phyloP scores from a whole-genome alignment of 2,329 filamentous ascomycete genomes.

The Fusarium liriodendri region DNA sequence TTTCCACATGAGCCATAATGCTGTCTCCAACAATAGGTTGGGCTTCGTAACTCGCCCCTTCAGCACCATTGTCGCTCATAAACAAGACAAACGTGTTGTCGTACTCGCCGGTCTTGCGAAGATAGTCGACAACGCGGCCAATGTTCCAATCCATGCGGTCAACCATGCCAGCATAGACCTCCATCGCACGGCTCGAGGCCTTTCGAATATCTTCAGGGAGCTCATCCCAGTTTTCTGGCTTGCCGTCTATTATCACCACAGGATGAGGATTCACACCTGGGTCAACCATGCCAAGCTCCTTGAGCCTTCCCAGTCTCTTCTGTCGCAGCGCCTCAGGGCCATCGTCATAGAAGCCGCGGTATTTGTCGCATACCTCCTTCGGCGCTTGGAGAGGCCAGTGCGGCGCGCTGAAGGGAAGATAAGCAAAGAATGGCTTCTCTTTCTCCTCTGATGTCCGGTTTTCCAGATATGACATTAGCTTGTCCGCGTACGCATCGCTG shows the following conservation, averaged over 20 bases:
- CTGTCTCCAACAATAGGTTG: not conserved
- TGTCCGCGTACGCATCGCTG: not conserved
- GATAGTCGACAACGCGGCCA: constrained; percentile 67
- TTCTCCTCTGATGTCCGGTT: constrained; percentile 32
- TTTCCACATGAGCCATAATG: constrained; percentile 7
- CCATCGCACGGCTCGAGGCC: constrained; percentile 58
- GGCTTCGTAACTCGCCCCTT: constrained; percentile 60
- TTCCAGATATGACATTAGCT: not conserved
- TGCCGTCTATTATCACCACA: not conserved
- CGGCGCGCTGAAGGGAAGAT: constrained; percentile 44
- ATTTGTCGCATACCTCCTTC: not conserved
- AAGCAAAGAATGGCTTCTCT: constrained; percentile 58
- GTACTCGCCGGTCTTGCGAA: constrained; percentile 65
- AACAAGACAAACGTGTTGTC: constrained; percentile 74
- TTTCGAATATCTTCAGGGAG: constrained; percentile 45
- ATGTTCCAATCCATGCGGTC: constrained; percentile 71
- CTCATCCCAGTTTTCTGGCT: not conserved
- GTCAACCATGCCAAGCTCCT: not conserved
- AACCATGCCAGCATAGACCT: constrained; percentile 73
- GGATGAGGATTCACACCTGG: not conserved
- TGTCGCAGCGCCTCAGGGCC: not conserved
- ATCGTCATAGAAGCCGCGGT: constrained; percentile 49
- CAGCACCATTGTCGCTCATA: constrained; percentile 72
- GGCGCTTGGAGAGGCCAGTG: constrained; percentile 8
- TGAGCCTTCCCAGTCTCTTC: not conserved